Base-by-base conservation (phyloP, 1,139 yeast genomes). In the Eremothecium cymbalariae region DNA sequence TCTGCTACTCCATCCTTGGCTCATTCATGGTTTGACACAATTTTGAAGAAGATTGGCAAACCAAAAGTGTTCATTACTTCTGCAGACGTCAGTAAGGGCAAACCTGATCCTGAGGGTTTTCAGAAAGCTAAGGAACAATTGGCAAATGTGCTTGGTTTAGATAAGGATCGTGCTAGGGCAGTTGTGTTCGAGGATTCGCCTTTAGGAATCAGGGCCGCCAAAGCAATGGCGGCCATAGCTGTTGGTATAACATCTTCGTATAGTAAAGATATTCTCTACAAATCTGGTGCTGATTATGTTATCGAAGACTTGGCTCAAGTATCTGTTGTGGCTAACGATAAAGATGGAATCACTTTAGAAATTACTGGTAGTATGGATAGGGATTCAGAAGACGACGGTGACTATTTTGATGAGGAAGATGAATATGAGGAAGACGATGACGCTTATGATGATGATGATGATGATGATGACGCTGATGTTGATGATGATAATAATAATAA, bases 131-230 rank as follows among this genome's bases (percentile, higher is more conserved):
- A 44, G 8, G 42, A 43, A 50, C 51, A 60, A 40, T 81, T 84
- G 38, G 69, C 79, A 58, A 58, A 68, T 47, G 56, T 67, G 35
- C 69, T 76, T 51, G 72, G 72, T 15, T 65, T 64, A 48, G 62
- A 64, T 40, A 48, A 53, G 33, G 42, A 46, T 16, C 44, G 50
- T 4, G 40, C 52, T 39, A 59, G 63, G 45, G 68, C 67, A 45
- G 77, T 79, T 20, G 88, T 81, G n/a, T 80, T 80, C 53, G 90
- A 80, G 64, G 90, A 80, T 56, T 86, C 88, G 31, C 86, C 86
- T 28, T 85, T 84, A 30, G 90, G 90, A 48, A 75, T 80, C 47
- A 60, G 68, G 45, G 88, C 90, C 25, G 90, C 90, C 50, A 74
- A 76, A 56, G 78, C 70, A 40, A 82, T 85, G 28, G 88, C 86